Conservation (phyloP, 768 basidiomycete species). For the Auriculariales sp. region DNA sequence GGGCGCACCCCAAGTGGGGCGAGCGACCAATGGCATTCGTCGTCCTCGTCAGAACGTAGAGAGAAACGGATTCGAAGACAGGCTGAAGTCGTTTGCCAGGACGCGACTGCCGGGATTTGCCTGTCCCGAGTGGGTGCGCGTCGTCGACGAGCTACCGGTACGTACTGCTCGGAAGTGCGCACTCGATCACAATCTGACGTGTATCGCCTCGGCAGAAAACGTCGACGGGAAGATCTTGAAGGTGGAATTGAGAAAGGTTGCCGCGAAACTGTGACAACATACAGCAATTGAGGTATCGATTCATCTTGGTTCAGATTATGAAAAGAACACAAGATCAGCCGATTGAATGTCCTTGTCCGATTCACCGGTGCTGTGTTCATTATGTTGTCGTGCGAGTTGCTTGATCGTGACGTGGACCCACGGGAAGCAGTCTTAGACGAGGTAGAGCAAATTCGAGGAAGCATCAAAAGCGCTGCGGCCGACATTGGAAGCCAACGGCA, state of each 20-base stretch:
- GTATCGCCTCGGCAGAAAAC: slow-evolving; percentile 65
- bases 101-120: slow-evolving; percentile 65
- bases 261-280: neutral
- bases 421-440: too few species aligned
- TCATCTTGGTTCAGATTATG: too few species aligned
- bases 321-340: too few species aligned
- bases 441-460: too few species aligned
- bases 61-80: slow-evolving; percentile 36
- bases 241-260: slow-evolving; percentile 44
- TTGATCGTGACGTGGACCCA: too few species aligned
- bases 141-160: slow-evolving; percentile 71
- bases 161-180: slow-evolving; percentile 12
- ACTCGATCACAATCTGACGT: neutral
- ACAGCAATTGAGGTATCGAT: too few species aligned
- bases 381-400: too few species aligned
- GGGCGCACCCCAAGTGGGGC: slow-evolving; percentile 62
- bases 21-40: slow-evolving; percentile 84
- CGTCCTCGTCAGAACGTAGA: slow-evolving; percentile 44
- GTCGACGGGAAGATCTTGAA: slow-evolving; percentile 82
- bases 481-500: too few species aligned
- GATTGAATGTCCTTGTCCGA: too few species aligned
- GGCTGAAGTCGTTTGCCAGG: slow-evolving; percentile 53
- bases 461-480: too few species aligned
- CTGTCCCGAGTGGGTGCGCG: slow-evolving; percentile 72
- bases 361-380: too few species aligned